phyloP scores from a whole-genome alignment of 805 yeast genomes.

The Candida gorgasii region DNA sequence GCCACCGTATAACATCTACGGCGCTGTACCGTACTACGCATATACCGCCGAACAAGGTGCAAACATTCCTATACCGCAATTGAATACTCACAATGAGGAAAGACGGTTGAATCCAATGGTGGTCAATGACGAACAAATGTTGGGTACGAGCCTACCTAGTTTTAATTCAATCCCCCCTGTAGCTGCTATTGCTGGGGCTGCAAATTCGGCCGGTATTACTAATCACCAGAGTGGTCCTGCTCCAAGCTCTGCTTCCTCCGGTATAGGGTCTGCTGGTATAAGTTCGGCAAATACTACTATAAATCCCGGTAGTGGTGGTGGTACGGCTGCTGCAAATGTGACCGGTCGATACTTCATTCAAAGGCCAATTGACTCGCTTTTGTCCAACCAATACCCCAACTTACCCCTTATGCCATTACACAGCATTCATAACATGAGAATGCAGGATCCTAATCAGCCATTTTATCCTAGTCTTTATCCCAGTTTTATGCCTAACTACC shows the following conservation, averaged over 20 bases:
- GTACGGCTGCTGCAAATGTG: too few relatives aligned
- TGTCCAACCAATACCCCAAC: constrained; percentile 1
- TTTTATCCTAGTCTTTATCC: background rate
- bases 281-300: too few relatives aligned
- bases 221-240: too few relatives aligned
- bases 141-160: too few relatives aligned
- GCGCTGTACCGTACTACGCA: constrained; percentile 1
- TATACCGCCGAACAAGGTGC: background rate
- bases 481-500: constrained; percentile 1
- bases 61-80: background rate
- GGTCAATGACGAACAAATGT: background rate
- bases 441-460: background rate
- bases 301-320: too few relatives aligned
- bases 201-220: too few relatives aligned
- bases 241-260: too few relatives aligned
- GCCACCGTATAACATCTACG: constrained; percentile 10
- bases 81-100: background rate
- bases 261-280: too few relatives aligned
- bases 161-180: too few relatives aligned
- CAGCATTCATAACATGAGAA: background rate
- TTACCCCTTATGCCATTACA: constrained; percentile 2
- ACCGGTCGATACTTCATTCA: constrained; percentile 2
- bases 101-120: constrained; percentile 7
- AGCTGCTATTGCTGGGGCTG: too few relatives aligned
- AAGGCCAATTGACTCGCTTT: background rate